phyloP scores from a whole-genome alignment of 352 stramenopile genomes.

The Phytophthora capsici region DNA sequence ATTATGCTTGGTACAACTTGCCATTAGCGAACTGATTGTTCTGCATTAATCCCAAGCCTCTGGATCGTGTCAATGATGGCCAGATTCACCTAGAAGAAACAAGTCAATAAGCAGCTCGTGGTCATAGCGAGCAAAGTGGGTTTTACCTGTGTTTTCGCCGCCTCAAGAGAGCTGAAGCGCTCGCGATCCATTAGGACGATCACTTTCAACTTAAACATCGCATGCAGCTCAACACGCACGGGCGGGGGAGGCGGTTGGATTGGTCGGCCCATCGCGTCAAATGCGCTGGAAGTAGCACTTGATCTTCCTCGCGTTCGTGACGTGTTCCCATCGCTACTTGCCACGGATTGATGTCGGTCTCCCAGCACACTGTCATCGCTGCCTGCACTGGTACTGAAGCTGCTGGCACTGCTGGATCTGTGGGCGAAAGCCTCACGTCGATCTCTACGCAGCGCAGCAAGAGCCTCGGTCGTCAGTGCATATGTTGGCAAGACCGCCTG shows the following conservation, averaged over 20 bases:
- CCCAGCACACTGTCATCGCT: slow-evolving; percentile 36
- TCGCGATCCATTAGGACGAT: slow-evolving; percentile 58
- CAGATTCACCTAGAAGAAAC: slow-evolving; percentile 62
- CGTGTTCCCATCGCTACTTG: slow-evolving; percentile 30
- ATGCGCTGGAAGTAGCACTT: slow-evolving; percentile 34
- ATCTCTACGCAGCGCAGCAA: slow-evolving; percentile 33
- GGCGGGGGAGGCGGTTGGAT: slow-evolving; percentile 32
- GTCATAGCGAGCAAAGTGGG: neutral
- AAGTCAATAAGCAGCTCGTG: neutral
- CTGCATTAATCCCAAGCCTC: slow-evolving; percentile 39
- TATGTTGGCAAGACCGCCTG: slow-evolving; percentile 39
- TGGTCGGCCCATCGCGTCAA: slow-evolving; percentile 37
- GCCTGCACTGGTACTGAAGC: slow-evolving; percentile 32
- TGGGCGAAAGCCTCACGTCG: slow-evolving; percentile 14
- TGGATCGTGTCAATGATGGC: slow-evolving; percentile 67
- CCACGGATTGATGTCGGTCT: slow-evolving; percentile 24
- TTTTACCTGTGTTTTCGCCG: slow-evolving; percentile 66
- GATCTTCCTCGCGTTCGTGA: slow-evolving; percentile 19
- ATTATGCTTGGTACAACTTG: too few species aligned
- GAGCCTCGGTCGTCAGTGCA: slow-evolving; percentile 34
- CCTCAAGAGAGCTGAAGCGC: slow-evolving; percentile 61
- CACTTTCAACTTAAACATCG: slow-evolving; percentile 74
- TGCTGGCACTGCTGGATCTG: slow-evolving; percentile 40
- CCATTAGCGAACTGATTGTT: slow-evolving; percentile 28
- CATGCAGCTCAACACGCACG: slow-evolving; percentile 51